A percentile compares a stretch with the other conserved stretches of the same genome.
These are phyloP conservation scores for Salvia miltiorrhiza DNA, from an alignment of 257 asterid species.

Conservation along the genomic window DNA sequence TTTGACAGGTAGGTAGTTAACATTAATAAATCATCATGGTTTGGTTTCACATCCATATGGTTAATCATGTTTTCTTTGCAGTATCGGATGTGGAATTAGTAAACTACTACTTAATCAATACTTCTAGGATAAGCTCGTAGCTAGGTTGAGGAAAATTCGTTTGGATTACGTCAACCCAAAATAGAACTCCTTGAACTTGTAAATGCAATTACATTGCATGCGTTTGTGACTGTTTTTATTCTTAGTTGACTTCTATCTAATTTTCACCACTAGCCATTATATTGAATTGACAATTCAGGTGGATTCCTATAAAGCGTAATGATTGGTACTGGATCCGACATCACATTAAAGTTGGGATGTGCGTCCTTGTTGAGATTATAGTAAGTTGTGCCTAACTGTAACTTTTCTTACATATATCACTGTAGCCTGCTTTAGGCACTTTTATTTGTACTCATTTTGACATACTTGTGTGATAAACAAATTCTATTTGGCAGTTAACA, in stretches of 20 bases:
- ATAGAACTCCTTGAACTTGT: constrained; percentile 10
- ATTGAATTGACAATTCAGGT: constrained; percentile 43
- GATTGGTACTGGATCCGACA: constrained; percentile 99
- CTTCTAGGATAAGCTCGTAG: not conserved
- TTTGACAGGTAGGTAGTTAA: not conserved
- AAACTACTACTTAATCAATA: constrained; percentile 7
- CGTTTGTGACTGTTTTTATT: not conserved
- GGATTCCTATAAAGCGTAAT: constrained; percentile 93
- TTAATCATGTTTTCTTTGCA: not conserved
- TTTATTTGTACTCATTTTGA: not conserved
- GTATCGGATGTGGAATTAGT: not conserved
- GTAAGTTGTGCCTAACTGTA: constrained; percentile 42
- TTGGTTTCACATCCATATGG: not conserved
- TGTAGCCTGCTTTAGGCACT: constrained; percentile 2
- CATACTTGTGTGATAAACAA: not conserved
- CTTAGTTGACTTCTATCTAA: not conserved
- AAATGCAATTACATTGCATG: not conserved
- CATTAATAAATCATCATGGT: not conserved
- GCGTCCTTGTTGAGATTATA: constrained; percentile 77
- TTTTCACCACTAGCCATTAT: constrained; percentile 5
- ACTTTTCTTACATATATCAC: not conserved
- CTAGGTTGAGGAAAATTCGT: not conserved
- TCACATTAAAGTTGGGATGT: constrained; percentile 96
- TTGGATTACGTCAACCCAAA: not conserved
- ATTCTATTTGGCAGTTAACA: not conserved